These are phyloP conservation scores for Fusarium sp. DNA, from an alignment of 2,329 filamentous ascomycete genomes.

Conservation along the genomic window DNA sequence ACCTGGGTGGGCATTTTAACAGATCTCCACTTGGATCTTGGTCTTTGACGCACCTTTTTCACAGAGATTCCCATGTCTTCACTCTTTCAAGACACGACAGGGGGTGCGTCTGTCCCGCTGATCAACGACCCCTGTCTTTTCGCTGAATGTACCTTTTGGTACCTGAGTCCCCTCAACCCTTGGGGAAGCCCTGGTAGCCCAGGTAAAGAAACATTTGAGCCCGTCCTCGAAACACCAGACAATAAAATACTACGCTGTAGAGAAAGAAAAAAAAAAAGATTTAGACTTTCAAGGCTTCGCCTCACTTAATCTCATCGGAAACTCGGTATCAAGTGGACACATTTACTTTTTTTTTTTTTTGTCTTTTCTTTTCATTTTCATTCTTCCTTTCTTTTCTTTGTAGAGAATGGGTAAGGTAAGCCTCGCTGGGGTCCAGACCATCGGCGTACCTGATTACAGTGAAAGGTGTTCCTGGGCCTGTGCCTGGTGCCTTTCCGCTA, in stretches of 20 bases:
- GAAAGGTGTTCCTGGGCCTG: slow-evolving; percentile 5
- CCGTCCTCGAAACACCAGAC: not conserved
- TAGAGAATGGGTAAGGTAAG: slow-evolving; percentile 3
- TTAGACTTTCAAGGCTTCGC: not conserved
- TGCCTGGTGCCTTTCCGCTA: slow-evolving; percentile 35
- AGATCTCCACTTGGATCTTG: slow-evolving; percentile 35
- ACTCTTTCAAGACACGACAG: slow-evolving; percentile 20
- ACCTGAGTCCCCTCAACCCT: slow-evolving; percentile 24
- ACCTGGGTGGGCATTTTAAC: not conserved
- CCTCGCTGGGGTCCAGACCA: slow-evolving; percentile 19
- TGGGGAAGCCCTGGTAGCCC: not conserved
- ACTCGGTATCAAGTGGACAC: slow-evolving; percentile 9
- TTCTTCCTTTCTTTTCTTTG: not conserved
- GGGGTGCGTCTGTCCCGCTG: slow-evolving; percentile 37
- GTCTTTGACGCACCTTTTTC: slow-evolving; percentile 28
- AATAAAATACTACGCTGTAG: not conserved
- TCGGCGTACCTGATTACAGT: not conserved
- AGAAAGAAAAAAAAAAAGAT: not conserved
- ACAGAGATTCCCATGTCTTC: slow-evolving; percentile 26
- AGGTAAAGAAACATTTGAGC: slow-evolving; percentile 9
- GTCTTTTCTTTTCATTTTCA: too few relatives aligned
- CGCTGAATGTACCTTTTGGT: slow-evolving; percentile 27
- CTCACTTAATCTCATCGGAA: slow-evolving; percentile 4
- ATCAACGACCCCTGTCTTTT: slow-evolving; percentile 33
- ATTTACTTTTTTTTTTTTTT: not conserved